Base-by-base conservation (phyloP, 164 flowering plant genomes). In the Vitis riparia region DNA sequence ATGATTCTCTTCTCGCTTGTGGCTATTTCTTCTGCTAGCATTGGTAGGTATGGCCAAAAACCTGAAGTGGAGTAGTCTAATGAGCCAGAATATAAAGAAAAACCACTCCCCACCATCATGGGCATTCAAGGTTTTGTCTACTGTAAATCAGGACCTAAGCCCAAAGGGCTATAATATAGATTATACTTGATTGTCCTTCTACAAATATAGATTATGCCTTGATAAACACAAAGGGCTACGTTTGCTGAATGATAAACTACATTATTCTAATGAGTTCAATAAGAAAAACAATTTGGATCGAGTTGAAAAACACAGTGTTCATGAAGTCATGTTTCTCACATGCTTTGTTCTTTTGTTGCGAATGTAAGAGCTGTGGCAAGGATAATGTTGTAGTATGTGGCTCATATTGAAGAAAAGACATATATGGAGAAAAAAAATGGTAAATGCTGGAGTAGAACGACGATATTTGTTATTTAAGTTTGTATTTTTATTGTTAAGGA, bases 311-410 rank as follows among this genome's bases (percentile, higher is more conserved):
- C 5, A 37, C 4, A 2, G 3, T 6, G 6, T 32, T 3, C 4
- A 32, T 32, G 44, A 32, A 32, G 6, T 32, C 44, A 3, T 37
- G 44, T 37, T 3, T 55, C 27, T 23, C 14, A 14, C 13, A 23
- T n/a, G 3, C 15, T 51, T 7, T 1, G 5, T 11, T 11, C 17
- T 51, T 57, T 9, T 37, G 6, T 1, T 61, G 37, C 3, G 9
- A 15, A 1, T 64, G 63, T 66, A 80, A 78, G 78, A 19, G 75
- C 78, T 50, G 12, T 62, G 37, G 72, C 76, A 30, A 77, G 76
- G 27, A 61, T 77, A 19, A 19, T 19, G 23, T 19, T 19, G 23
- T 19, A 19, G 23, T 19, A 1, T 19, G 23, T 19, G 23, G 1
- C 23, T 19, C 23, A 19, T 19, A 19, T 19, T 0, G 23, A 19